Percentiles rank a stretch among this genome's conserved stretches.
Evolutionary conservation across 805 yeast species (phyloP).

Genomic region (Hanseniaspora taiwanica): DNA sequence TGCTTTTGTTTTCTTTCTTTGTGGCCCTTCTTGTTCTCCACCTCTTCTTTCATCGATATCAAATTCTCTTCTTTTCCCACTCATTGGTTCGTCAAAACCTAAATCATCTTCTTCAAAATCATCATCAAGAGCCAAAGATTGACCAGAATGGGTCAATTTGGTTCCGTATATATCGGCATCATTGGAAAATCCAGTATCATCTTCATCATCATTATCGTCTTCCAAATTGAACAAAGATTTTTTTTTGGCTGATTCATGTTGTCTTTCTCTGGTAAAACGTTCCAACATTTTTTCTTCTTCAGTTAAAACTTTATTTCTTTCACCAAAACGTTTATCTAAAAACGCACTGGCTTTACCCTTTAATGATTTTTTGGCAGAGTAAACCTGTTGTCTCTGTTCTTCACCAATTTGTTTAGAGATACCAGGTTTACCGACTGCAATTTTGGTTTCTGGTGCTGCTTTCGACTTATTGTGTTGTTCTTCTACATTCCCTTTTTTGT

Average conservation of each 20-base stretch:
- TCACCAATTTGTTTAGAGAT: slow-evolving; percentile 57
- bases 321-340: slow-evolving; percentile 86
- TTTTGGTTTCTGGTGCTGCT: slow-evolving; percentile 28
- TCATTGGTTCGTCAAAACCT: slow-evolving; percentile 19
- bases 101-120: slow-evolving; percentile 31
- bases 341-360: slow-evolving; percentile 69
- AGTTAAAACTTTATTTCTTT: slow-evolving; percentile 51
- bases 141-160: slow-evolving; percentile 69
- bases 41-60: slow-evolving; percentile 30
- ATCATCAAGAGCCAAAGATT: slow-evolving; percentile 46
- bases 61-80: slow-evolving; percentile 24
- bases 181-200: slow-evolving; percentile 24
- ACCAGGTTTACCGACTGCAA: slow-evolving; percentile 56
- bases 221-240: slow-evolving; percentile 60
- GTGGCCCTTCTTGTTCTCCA: slow-evolving; percentile 26
- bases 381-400: slow-evolving; percentile 45
- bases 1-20: slow-evolving; percentile 61
- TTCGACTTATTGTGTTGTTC: slow-evolving; percentile 9
- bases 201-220: slow-evolving; percentile 43
- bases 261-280: slow-evolving; percentile 83
- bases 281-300: slow-evolving; percentile 91
- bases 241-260: slow-evolving; percentile 37
- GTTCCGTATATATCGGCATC: slow-evolving; percentile 26
- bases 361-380: slow-evolving; percentile 46
- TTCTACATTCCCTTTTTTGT: slow-evolving; percentile 40